Base-by-base conservation (phyloP, 2,329 filamentous ascomycete species). In the Cladosporium sp. region DNA sequence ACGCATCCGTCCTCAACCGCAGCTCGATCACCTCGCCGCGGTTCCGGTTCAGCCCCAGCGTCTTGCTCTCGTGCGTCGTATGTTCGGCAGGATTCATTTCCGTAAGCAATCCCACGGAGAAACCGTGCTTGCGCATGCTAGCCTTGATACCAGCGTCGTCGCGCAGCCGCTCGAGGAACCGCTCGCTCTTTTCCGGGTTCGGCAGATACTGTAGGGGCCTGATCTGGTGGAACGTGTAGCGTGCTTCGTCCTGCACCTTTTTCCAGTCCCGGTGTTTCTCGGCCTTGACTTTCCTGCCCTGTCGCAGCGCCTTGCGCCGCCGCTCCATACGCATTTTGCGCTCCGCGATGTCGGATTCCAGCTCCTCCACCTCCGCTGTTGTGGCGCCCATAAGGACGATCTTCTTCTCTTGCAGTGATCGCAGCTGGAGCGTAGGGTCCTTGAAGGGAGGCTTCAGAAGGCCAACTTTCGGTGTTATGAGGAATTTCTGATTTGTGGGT, bases 81-180 rank as follows among this genome's bases (percentile, higher is more conserved):
- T 96, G 83, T 59, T 85, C 79, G 0, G 85, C 77, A 0, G 93
- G 93, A 62, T 98, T 87, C 92, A 98, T 97, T 71, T 98, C 93
- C 0, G 91, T 96, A 22, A 98, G 77, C 3, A 97, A 71, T 0
- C 85, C 85, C 1, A 98, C 93, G 16, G 79, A 81, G 74, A 95
- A 96, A 58, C 84, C 81, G 73, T 95, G 91, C 62, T 84, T 84
- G 13, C 80, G 76, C 93, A 98, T 98, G 1, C 83, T 80, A 1
- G 85, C 77, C 58, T 84, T 84, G 70, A 98, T 92, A 7, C 93
- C 93, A 0, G 88, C 84, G 68, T 98, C 93, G 56, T 85, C 80
- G 58, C 83, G 83, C 3, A 98, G 77, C 1, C 87, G 81, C 66
- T 86, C 77, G 2, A 98, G 80, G 61, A 92, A 89, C 0, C 78